A percentile compares a stretch with the other conserved stretches of the same genome.
Evolutionary conservation across 164 flowering plant genomes (phyloP).

Genomic region (Annona cherimola): DNA sequence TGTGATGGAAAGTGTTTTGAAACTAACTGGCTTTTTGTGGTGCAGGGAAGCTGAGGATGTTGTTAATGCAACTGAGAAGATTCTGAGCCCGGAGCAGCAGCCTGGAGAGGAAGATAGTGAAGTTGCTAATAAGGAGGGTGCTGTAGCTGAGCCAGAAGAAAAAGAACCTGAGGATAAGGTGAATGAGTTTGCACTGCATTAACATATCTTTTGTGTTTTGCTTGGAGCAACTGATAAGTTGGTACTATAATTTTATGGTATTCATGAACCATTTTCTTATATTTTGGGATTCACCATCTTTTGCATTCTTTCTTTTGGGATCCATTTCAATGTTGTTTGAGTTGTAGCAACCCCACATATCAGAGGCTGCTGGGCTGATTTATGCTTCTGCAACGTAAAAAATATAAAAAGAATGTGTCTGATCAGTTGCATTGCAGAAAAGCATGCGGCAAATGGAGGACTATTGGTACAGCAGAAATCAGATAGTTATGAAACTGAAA

Average conservation of each 20-base stretch:
- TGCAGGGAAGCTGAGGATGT: conserved; percentile 36
- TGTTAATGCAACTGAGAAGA: conserved; percentile 30
- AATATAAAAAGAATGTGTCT: no score
- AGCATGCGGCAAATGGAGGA: no score
- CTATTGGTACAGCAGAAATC: no score
- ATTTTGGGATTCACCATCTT: background rate
- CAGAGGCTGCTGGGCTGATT: no score
- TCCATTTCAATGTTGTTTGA: background rate
- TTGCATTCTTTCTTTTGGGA: background rate
- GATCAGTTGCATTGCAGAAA: no score
- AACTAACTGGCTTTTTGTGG: background rate
- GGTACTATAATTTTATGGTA: background rate
- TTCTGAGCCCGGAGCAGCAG: conserved; percentile 30
- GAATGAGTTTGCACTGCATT: background rate
- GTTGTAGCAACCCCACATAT: background rate
- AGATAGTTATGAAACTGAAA: no score
- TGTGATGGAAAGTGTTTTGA: background rate
- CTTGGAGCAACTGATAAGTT: background rate
- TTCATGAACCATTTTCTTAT: background rate
- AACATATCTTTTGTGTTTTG: background rate
- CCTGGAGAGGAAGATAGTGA: conserved; percentile 32
- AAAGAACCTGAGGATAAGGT: conserved; percentile 60
- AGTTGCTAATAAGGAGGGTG: conserved; percentile 36
- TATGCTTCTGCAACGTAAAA: no score
- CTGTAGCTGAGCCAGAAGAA: conserved; percentile 39